Conservation (phyloP, 73 alveolate species). For the Halteria grandinella region DNA sequence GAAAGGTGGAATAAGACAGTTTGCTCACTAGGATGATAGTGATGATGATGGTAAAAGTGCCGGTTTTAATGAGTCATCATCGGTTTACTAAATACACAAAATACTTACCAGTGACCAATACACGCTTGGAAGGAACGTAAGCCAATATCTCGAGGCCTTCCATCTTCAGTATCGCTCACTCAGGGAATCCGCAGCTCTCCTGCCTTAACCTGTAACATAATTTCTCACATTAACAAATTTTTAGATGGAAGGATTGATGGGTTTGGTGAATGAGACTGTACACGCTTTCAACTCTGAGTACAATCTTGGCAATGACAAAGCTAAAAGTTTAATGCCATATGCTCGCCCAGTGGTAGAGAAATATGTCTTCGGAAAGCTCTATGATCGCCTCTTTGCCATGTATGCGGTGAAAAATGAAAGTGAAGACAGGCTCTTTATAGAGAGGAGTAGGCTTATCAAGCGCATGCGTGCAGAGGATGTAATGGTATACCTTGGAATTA, state of each 20-base stretch:
- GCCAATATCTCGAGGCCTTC: slow-evolving; percentile 56
- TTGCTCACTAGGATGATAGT: slow-evolving; percentile 19
- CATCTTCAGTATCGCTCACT: slow-evolving; percentile 49
- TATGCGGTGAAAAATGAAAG: slow-evolving; percentile 59
- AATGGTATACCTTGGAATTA: slow-evolving; percentile 53
- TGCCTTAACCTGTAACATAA: slow-evolving; percentile 66
- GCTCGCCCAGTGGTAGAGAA: slow-evolving; percentile 78
- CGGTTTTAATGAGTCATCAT: slow-evolving; percentile 2
- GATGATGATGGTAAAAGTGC: slow-evolving; percentile 16
- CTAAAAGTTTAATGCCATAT: slow-evolving; percentile 66
- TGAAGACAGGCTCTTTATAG: slow-evolving; percentile 57
- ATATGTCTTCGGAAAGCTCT: slow-evolving; percentile 66
- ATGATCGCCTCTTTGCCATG: slow-evolving; percentile 59
- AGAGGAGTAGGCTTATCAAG: slow-evolving; percentile 38
- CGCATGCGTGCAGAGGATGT: slow-evolving; percentile 47
- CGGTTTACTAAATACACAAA: slow-evolving; percentile 72
- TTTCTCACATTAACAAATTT: neutral
- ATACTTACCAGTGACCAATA: slow-evolving; percentile 69
- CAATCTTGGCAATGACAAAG: slow-evolving; percentile 57
- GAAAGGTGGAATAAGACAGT: too few species aligned
- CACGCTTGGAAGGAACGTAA: slow-evolving; percentile 69
- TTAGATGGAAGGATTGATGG: slow-evolving; percentile 59
- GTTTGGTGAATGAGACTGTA: slow-evolving; percentile 64
- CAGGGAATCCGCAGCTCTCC: slow-evolving; percentile 59
- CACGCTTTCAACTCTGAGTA: slow-evolving; percentile 60